Base-by-base conservation (phyloP, 2,329 filamentous ascomycete species). In the Neopestalotiopsis sp. region DNA sequence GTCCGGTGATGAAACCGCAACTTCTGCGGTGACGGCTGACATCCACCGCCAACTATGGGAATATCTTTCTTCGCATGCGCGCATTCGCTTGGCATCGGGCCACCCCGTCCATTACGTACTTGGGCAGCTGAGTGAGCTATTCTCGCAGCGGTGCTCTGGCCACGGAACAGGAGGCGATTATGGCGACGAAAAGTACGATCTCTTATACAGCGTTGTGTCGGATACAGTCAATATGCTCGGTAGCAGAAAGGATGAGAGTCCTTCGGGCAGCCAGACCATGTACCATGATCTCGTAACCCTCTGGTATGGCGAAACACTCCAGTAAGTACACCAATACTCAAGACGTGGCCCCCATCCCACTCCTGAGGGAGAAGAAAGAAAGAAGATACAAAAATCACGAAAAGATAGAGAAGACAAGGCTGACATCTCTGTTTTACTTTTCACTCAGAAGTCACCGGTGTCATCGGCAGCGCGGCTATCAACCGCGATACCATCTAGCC, bases 21-120 rank as follows among this genome's bases (percentile, higher is more conserved):
- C 45, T 20, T 14, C n/a, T 2, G 20, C 45, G 45, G 45, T 17
- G 13, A 62, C 14, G 12, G 34, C 59, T 6, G 59, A 62, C 59
- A 30, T 67, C 13, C 65, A 67, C 56, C 53, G 56, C 30, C 42
- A 53, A 13, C 20, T 67, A 12, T 67, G 65, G 65, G 24, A 34
- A 10, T 61, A 67, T 56, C 65, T 67, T 10, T 53, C 53, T 4
- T 20, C 28, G 10, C n/a, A 34, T 7, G 65, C 65, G 30, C 34
- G n/a, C 12, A 59, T 67, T 34, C 65, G 53, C 14, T 61, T 45
- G 9, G 56, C 30, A 10, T 9, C 65, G 7, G 56, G 30, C 5
- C 65, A 67, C 34, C 5, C n/a, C 34, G 34, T 38, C 42, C n/a
- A 49, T 24, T 56, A 32, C 14, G 38, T 49, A n/a, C 56, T 67